Evolutionary conservation across 2,329 filamentous ascomycete species (phyloP).

Genomic region (Colletotrichum phormii): DNA sequence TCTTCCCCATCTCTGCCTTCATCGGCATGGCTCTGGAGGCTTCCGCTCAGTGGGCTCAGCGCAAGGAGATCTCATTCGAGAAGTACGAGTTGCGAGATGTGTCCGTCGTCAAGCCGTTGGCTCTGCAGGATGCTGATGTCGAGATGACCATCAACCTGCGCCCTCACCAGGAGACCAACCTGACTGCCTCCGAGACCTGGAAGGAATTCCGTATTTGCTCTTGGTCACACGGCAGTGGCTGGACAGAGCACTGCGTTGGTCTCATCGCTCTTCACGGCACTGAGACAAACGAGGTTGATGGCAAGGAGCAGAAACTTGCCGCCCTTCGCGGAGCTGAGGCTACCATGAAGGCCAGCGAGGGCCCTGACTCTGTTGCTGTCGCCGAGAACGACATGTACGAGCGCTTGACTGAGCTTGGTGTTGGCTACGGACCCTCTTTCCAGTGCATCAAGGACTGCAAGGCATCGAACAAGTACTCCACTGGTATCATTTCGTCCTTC

Average conservation of each 20-base stretch:
- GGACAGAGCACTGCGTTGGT: slow-evolving; percentile 70
- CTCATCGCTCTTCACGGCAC: slow-evolving; percentile 54
- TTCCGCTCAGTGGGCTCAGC: slow-evolving; percentile 44
- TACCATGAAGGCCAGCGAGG: slow-evolving; percentile 44
- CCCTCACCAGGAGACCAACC: slow-evolving; percentile 53
- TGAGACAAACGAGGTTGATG: slow-evolving; percentile 55
- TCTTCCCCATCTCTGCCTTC: slow-evolving; percentile 67
- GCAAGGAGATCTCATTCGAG: slow-evolving; percentile 47
- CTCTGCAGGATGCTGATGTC: slow-evolving; percentile 60
- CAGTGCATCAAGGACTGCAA: slow-evolving; percentile 60
- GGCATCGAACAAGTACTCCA: slow-evolving; percentile 41
- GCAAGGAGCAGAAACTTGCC: slow-evolving; percentile 42
- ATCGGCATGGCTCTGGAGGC: slow-evolving; percentile 64
- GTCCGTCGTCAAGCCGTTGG: slow-evolving; percentile 57
- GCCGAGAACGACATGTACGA: slow-evolving; percentile 55
- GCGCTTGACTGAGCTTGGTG: slow-evolving; percentile 56
- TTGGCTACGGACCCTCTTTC: slow-evolving; percentile 63
- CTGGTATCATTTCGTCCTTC: slow-evolving; percentile 26
- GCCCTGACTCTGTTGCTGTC: slow-evolving; percentile 41
- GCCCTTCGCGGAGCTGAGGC: slow-evolving; percentile 44
- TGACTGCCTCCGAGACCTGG: slow-evolving; percentile 58
- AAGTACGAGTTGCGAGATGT: slow-evolving; percentile 61
- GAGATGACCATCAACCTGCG: slow-evolving; percentile 63
- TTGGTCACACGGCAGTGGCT: slow-evolving; percentile 61
- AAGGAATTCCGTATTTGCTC: slow-evolving; percentile 69